phyloP scores from a whole-genome alignment of 257 asterid species.

The Gardenia jasminoides region DNA sequence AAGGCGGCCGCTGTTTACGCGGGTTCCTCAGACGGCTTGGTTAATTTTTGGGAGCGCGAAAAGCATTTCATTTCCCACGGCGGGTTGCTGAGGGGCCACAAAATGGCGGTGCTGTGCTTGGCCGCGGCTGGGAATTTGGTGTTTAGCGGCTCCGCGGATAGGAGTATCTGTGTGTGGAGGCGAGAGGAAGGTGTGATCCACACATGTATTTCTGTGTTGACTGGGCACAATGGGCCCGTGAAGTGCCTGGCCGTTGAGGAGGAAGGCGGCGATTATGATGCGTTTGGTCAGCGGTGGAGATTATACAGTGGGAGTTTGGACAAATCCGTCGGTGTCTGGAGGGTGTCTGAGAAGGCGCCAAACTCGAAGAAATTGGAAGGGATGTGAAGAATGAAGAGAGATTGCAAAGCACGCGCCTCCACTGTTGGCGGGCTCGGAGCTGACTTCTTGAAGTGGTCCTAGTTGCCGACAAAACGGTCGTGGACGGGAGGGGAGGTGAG shows the following conservation, averaged over 20 bases:
- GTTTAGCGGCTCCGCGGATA: conserved; percentile 87
- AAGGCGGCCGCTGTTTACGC: conserved; percentile 52
- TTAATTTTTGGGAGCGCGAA: conserved; percentile 71
- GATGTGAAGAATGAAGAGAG: neutral
- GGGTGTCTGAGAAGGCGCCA: conserved; percentile 38
- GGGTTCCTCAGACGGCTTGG: conserved; percentile 87
- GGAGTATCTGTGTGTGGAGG: conserved; percentile 84
- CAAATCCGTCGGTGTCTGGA: conserved; percentile 70
- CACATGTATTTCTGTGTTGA: conserved; percentile 57
- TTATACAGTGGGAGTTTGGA: conserved; percentile 79
- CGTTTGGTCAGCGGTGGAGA: conserved; percentile 41
- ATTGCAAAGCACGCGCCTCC: neutral
- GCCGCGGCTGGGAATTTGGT: conserved; percentile 66
- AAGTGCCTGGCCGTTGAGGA: conserved; percentile 74
- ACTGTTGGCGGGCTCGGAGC: neutral
- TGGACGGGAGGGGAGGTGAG: neutral
- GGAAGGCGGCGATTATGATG: conserved; percentile 18
- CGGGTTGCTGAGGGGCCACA: conserved; percentile 85
- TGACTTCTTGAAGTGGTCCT: neutral
- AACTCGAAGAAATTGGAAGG: neutral
- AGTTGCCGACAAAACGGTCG: too few relatives aligned
- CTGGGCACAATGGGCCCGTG: conserved; percentile 84
- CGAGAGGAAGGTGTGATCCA: conserved; percentile 72
- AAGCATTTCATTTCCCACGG: conserved; percentile 60
- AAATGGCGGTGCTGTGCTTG: conserved; percentile 77